These are phyloP conservation scores for Saprolegnia diclina DNA, from an alignment of 352 stramenopile species.

Conservation along the genomic window DNA sequence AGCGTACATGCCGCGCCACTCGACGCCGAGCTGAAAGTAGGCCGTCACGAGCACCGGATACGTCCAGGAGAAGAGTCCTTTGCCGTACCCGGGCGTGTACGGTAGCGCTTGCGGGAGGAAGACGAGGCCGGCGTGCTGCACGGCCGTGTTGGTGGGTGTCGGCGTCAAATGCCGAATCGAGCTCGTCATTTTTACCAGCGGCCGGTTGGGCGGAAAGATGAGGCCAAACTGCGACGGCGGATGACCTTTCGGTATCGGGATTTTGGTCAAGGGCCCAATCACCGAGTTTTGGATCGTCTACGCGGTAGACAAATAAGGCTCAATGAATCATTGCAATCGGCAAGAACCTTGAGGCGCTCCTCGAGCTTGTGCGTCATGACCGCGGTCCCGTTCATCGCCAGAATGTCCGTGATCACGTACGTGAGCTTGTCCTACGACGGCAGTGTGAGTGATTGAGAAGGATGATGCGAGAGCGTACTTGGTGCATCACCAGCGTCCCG, in stretches of 20 bases:
- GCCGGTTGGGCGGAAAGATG: slow-evolving; percentile 37
- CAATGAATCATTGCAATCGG: slow-evolving; percentile 27
- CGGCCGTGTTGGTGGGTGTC: slow-evolving; percentile 22
- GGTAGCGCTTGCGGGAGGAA: slow-evolving; percentile 74
- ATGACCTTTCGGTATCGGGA: slow-evolving; percentile 66
- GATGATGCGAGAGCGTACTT: slow-evolving; percentile 30
- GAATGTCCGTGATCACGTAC: slow-evolving; percentile 79
- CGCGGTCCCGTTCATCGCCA: slow-evolving; percentile 73
- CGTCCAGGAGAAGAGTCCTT: slow-evolving; percentile 72
- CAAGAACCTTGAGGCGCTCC: slow-evolving; percentile 59
- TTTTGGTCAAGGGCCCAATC: slow-evolving; percentile 72
- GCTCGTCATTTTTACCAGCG: slow-evolving; percentile 22
- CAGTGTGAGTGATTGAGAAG: neutral
- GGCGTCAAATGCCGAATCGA: slow-evolving; percentile 25
- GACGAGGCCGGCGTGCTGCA: slow-evolving; percentile 39
- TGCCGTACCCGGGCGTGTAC: slow-evolving; percentile 71
- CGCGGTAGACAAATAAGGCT: neutral
- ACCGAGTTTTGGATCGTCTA: slow-evolving; percentile 79
- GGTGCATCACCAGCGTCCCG: slow-evolving; percentile 73
- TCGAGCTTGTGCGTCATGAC: slow-evolving; percentile 83
- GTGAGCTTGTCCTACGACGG: slow-evolving; percentile 50
- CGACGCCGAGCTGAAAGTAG: slow-evolving; percentile 75
- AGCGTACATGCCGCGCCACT: slow-evolving; percentile 44
- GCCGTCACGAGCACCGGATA: slow-evolving; percentile 47
- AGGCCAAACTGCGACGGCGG: slow-evolving; percentile 75